Evolutionary conservation across 768 basidiomycete genomes (phyloP).

Genomic region (Rhizopogon roseolus): DNA sequence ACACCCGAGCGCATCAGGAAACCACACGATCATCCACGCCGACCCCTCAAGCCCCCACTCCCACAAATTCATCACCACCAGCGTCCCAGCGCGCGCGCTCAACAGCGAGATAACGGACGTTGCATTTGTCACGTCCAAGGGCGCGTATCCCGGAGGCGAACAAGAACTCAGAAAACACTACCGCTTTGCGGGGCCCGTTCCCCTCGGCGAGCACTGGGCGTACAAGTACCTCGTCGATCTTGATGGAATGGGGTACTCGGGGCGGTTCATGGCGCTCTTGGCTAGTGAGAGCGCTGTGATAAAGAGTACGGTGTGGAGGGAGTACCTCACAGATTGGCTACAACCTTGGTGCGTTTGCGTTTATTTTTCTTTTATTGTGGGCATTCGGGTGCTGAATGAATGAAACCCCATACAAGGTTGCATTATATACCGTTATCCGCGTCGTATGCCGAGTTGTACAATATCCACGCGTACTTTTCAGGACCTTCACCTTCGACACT

Average conservation of each 20-base stretch:
- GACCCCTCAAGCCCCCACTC: conserved; percentile 48
- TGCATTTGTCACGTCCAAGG: conserved; percentile 77
- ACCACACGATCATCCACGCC: conserved; percentile 65
- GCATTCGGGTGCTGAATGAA: not conserved
- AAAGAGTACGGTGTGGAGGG: conserved; percentile 90
- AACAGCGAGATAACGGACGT: conserved; percentile 84
- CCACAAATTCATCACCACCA: conserved; percentile 51
- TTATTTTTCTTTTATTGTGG: too few species aligned
- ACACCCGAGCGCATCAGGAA: conserved; percentile 40
- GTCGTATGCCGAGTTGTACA: conserved; percentile 88
- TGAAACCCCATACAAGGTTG: conserved; percentile 46
- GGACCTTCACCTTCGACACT: conserved; percentile 67
- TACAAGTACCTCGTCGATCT: conserved; percentile 92
- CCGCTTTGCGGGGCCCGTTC: conserved; percentile 70
- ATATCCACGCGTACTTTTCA: conserved; percentile 90
- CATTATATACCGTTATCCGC: conserved; percentile 92
- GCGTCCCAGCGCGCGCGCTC: conserved; percentile 53
- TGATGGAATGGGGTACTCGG: conserved; percentile 95
- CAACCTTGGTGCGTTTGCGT: conserved; percentile 67
- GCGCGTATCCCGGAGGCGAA: conserved; percentile 77
- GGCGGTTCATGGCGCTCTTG: conserved; percentile 79
- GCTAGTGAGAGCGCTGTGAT: conserved; percentile 87
- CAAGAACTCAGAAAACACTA: conserved; percentile 57
- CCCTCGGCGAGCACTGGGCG: conserved; percentile 83
- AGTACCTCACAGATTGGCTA: conserved; percentile 89